phyloP scores from a whole-genome alignment of 2,329 filamentous ascomycete genomes.

The Phaeophleospora eucalypticola region DNA sequence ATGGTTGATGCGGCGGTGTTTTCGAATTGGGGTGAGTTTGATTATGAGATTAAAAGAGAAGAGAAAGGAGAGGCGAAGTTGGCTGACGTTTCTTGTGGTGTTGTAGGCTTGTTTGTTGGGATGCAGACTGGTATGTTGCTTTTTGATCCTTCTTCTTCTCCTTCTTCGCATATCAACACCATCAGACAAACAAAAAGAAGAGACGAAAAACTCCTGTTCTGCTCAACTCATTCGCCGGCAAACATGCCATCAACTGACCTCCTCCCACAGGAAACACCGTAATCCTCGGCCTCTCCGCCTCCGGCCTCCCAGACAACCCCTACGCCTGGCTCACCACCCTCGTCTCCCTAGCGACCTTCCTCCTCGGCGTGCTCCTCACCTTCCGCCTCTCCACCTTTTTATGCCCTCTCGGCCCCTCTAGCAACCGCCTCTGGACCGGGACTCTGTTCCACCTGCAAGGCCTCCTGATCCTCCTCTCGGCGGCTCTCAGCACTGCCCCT shows the following conservation, averaged over 20 bases:
- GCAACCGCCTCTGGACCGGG: slow-evolving; percentile 37
- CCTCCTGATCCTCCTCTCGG: slow-evolving; percentile 50
- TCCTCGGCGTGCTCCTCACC: slow-evolving; percentile 48
- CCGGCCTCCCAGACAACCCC: slow-evolving; percentile 49
- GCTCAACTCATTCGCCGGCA: too few species aligned
- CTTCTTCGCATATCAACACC: too few species aligned
- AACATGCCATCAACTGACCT: too few species aligned
- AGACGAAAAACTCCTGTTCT: too few species aligned
- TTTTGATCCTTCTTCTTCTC: too few species aligned
- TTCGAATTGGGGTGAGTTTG: slow-evolving; percentile 34
- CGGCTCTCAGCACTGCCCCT: slow-evolving; percentile 47
- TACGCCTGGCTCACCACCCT: slow-evolving; percentile 53
- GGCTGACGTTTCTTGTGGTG: background rate
- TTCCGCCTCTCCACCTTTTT: slow-evolving; percentile 39
- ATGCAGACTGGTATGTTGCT: slow-evolving; percentile 48
- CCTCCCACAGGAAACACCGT: slow-evolving; percentile 54
- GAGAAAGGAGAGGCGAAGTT: background rate
- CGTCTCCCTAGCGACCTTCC: slow-evolving; percentile 52
- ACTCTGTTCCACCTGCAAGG: slow-evolving; percentile 52
- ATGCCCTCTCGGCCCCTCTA: slow-evolving; percentile 33
- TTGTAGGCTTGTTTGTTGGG: slow-evolving; percentile 39
- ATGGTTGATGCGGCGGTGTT: slow-evolving; percentile 42
- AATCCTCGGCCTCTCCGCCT: slow-evolving; percentile 58
- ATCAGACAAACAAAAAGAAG: too few species aligned
- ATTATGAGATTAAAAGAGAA: background rate